phyloP scores from a whole-genome alignment of 2,329 filamentous ascomycete genomes.

The Diaporthe vaccinii region DNA sequence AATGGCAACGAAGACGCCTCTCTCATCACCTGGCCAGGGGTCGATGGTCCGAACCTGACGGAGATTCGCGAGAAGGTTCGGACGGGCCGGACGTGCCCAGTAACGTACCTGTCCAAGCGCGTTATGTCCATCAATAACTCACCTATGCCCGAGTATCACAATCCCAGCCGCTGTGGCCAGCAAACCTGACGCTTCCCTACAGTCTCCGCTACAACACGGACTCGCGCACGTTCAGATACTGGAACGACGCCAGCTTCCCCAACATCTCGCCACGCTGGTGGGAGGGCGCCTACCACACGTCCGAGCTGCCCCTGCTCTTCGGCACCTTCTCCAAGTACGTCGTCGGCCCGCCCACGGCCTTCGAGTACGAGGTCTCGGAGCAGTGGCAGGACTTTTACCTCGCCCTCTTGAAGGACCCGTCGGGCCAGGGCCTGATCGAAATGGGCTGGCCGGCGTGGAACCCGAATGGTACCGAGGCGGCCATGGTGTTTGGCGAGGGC shows the following conservation, averaged over 20 bases:
- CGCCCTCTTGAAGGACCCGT: conserved; percentile 46
- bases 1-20: conserved; percentile 44
- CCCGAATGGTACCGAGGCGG: background rate
- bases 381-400: conserved; percentile 43
- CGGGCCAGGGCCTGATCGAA: conserved; percentile 58
- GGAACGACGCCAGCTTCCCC: conserved; percentile 46
- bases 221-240: background rate
- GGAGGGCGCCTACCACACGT: conserved; percentile 48
- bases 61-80: background rate
- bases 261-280: conserved; percentile 46
- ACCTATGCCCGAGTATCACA: background rate
- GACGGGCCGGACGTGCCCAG: background rate
- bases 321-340: conserved; percentile 47
- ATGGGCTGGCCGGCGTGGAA: conserved; percentile 41
- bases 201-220: background rate
- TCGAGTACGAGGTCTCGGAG: conserved; percentile 37
- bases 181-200: background rate
- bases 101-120: background rate
- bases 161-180: background rate
- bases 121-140: background rate
- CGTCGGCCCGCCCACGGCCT: conserved; percentile 36
- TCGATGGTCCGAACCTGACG: background rate
- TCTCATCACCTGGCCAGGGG: conserved; percentile 39
- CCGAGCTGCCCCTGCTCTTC: conserved; percentile 51
- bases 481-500: background rate